phyloP scores from a whole-genome alignment of 2,329 filamentous ascomycete genomes.

The Cordyceps tenuipes region DNA sequence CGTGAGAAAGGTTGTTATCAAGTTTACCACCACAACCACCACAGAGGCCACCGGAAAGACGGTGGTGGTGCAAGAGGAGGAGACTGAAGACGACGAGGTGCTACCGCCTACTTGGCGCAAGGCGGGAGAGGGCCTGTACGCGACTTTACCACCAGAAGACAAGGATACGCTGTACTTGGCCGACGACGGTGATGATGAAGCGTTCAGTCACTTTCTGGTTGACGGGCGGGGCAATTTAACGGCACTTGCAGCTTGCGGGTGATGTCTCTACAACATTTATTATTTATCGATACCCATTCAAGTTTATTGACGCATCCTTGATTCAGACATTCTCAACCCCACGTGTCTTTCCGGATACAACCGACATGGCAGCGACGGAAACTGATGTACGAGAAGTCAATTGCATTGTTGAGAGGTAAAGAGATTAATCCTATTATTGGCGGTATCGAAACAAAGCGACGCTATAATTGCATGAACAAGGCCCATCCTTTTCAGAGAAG shows the following conservation, averaged over 20 bases:
- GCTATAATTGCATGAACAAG: neutral
- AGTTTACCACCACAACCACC: constrained; percentile 18
- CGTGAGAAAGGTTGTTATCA: constrained; percentile 26
- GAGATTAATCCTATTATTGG: neutral
- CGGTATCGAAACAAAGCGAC: neutral
- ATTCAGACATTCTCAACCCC: neutral
- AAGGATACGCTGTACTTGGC: constrained; percentile 28
- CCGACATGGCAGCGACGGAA: neutral
- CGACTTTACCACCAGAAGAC: constrained; percentile 28
- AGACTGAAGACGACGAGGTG: constrained; percentile 24
- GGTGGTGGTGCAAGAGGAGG: constrained; percentile 16
- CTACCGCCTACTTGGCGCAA: constrained; percentile 33
- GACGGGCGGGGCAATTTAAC: constrained; percentile 30
- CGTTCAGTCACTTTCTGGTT: constrained; percentile 36
- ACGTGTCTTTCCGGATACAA: neutral
- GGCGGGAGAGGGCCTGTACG: constrained; percentile 32
- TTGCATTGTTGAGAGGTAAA: neutral
- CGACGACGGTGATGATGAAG: constrained; percentile 34
- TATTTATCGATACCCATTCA: neutral
- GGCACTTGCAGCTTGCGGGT: constrained; percentile 21
- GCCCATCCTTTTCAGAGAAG: neutral
- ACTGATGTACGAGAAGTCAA: neutral
- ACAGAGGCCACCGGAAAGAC: constrained; percentile 16
- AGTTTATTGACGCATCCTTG: neutral
- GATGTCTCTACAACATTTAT: neutral